Evolutionary conservation across 768 basidiomycete species (phyloP).

Genomic region (Psilocybe cubensis): DNA sequence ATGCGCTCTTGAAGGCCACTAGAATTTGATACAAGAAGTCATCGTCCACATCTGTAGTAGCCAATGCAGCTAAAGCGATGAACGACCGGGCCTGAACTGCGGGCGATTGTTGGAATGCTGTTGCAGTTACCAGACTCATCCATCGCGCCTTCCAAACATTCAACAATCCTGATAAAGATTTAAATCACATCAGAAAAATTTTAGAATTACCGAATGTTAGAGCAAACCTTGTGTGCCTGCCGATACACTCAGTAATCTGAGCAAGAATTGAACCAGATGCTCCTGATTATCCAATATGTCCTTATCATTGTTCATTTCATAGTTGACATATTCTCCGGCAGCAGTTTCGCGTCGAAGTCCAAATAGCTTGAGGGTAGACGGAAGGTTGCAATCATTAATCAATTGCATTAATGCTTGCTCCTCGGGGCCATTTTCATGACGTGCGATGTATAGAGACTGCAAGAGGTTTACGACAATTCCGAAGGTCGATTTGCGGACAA

Average conservation of each 20-base stretch:
- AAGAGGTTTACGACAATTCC: slow-evolving; percentile 82
- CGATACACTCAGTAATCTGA: slow-evolving; percentile 63
- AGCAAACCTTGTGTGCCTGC: slow-evolving; percentile 70
- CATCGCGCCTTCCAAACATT: slow-evolving; percentile 94
- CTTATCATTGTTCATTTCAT: slow-evolving; percentile 58
- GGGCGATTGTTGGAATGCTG: slow-evolving; percentile 88
- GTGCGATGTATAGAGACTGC: slow-evolving; percentile 70
- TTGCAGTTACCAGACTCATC: slow-evolving; percentile 88
- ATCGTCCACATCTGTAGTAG: slow-evolving; percentile 85
- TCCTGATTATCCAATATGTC: slow-evolving; percentile 69
- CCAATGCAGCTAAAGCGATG: slow-evolving; percentile 80
- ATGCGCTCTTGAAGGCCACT: slow-evolving; percentile 78
- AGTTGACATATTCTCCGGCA: slow-evolving; percentile 68
- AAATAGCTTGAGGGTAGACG: slow-evolving; percentile 68
- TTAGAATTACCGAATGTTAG: background rate
- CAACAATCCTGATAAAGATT: slow-evolving; percentile 58
- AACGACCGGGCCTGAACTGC: slow-evolving; percentile 90
- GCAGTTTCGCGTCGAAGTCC: slow-evolving; percentile 67
- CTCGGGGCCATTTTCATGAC: slow-evolving; percentile 59
- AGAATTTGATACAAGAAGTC: slow-evolving; percentile 94
- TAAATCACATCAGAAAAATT: slow-evolving; percentile 1
- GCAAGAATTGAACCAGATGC: slow-evolving; percentile 62
- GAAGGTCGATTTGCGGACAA: slow-evolving; percentile 81
- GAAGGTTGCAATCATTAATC: slow-evolving; percentile 60
- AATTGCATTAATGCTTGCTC: slow-evolving; percentile 61